phyloP scores from a whole-genome alignment of 2,329 filamentous ascomycete species.

The Trichoderma brevicompactum region DNA sequence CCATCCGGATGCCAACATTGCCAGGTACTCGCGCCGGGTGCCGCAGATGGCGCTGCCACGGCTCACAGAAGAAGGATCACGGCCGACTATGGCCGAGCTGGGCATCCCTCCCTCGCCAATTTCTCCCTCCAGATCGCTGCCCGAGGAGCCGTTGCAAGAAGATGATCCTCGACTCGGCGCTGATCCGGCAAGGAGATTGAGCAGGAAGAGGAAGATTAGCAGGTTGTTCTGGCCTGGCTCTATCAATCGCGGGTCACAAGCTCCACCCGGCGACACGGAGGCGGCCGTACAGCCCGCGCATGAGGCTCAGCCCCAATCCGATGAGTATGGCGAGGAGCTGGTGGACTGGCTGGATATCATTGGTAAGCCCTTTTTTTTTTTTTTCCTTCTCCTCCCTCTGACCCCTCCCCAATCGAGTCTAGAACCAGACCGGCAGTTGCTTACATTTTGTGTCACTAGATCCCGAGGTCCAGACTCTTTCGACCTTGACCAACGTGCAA shows the following conservation, averaged over 20 bases:
- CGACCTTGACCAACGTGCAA: slow-evolving; percentile 85
- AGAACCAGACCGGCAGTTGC: slow-evolving; percentile 17
- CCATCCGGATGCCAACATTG: slow-evolving; percentile 31
- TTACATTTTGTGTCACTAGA: slow-evolving; percentile 55
- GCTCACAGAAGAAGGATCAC: slow-evolving; percentile 46
- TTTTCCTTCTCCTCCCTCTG: background rate
- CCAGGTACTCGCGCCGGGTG: slow-evolving; percentile 39
- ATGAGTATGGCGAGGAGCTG: slow-evolving; percentile 47
- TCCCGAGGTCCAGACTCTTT: slow-evolving; percentile 80
- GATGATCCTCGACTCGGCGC: slow-evolving; percentile 9
- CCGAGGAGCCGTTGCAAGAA: slow-evolving; percentile 30
- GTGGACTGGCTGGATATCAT: slow-evolving; percentile 49
- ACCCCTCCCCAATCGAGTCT: background rate
- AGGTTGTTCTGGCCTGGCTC: slow-evolving; percentile 38
- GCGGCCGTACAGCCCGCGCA: background rate
- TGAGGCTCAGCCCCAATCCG: slow-evolving; percentile 28
- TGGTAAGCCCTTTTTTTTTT: slow-evolving; percentile 36
- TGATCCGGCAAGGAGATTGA: slow-evolving; percentile 28
- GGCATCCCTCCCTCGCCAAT: slow-evolving; percentile 34
- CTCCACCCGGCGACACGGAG: background rate
- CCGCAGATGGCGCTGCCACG: slow-evolving; percentile 45
- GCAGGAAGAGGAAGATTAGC: slow-evolving; percentile 35
- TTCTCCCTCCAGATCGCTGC: slow-evolving; percentile 38
- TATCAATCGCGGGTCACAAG: slow-evolving; percentile 27
- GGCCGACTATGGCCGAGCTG: slow-evolving; percentile 45